A percentile compares a stretch with the other conserved stretches of the same genome.
phyloP scores from a whole-genome alignment of 345 rosid genomes.

The Reutealis trisperma region DNA sequence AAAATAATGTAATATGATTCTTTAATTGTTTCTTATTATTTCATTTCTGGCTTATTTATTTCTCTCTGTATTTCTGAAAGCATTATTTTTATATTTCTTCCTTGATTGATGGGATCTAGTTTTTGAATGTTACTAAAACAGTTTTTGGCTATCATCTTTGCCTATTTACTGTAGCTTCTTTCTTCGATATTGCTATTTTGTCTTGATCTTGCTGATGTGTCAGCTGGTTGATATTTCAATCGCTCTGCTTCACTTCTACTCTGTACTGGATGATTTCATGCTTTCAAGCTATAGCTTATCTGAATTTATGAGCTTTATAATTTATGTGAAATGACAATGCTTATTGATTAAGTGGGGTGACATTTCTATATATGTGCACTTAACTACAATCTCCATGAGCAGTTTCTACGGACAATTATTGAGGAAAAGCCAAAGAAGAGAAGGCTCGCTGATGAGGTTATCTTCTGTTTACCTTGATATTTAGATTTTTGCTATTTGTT shows the following conservation, averaged over 20 bases:
- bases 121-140: background rate
- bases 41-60: background rate
- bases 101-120: background rate
- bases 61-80: background rate
- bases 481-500: background rate
- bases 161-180: background rate
- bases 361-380: background rate
- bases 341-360: background rate
- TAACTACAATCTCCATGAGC: conserved; percentile 11
- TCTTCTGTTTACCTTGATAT: conserved; percentile 13
- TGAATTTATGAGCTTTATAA: background rate
- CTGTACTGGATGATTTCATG: background rate
- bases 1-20: background rate
- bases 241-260: background rate
- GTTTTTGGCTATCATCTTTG: background rate
- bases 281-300: background rate
- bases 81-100: background rate
- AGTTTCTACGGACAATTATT: conserved; percentile 64
- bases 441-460: conserved; percentile 60
- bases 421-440: conserved; percentile 62
- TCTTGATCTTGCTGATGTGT: background rate
- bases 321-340: background rate
- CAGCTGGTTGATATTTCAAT: background rate
- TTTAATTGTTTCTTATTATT: background rate
- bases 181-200: background rate